Conservation (phyloP, 192 early-diverging fungal genomes). For the Podila clonocystis region DNA sequence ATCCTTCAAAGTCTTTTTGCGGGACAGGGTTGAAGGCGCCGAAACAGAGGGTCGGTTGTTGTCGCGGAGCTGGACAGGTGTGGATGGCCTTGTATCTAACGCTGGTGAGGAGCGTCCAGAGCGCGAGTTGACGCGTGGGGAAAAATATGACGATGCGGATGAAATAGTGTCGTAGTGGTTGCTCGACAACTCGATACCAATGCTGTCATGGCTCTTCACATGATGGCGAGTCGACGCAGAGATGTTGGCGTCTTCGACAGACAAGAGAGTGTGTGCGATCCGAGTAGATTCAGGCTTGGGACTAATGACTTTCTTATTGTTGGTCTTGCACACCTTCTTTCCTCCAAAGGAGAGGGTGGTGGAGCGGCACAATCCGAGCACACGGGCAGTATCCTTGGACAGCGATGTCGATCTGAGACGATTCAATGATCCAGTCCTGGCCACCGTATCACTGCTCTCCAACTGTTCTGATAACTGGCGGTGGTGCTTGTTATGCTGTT, state of each 20-base stretch:
- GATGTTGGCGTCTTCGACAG: background rate
- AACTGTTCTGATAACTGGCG: background rate
- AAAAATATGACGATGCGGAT: background rate
- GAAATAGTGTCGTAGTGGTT: background rate
- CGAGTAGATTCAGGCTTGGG: background rate
- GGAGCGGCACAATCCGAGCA: conserved; percentile 34
- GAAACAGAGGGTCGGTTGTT: background rate
- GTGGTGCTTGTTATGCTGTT: background rate
- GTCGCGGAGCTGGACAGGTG: background rate
- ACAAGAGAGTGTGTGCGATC: background rate
- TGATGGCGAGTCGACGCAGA: background rate
- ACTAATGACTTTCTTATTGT: background rate
- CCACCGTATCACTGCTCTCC: conserved; percentile 7
- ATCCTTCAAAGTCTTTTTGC: conserved; percentile 27
- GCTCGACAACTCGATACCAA: background rate
- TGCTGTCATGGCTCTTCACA: background rate
- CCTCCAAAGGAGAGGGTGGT: conserved; percentile 11
- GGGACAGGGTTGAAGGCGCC: background rate
- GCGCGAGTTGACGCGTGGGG: background rate
- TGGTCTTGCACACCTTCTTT: conserved; percentile 6
- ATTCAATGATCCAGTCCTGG: conserved; percentile 32
- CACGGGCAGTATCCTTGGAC: conserved; percentile 26
- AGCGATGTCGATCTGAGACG: conserved; percentile 19
- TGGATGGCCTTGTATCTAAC: background rate
- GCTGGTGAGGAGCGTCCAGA: background rate